Evolutionary conservation across 2,329 filamentous ascomycete genomes (phyloP).

Genomic region (Furcasterigmium sp.): DNA sequence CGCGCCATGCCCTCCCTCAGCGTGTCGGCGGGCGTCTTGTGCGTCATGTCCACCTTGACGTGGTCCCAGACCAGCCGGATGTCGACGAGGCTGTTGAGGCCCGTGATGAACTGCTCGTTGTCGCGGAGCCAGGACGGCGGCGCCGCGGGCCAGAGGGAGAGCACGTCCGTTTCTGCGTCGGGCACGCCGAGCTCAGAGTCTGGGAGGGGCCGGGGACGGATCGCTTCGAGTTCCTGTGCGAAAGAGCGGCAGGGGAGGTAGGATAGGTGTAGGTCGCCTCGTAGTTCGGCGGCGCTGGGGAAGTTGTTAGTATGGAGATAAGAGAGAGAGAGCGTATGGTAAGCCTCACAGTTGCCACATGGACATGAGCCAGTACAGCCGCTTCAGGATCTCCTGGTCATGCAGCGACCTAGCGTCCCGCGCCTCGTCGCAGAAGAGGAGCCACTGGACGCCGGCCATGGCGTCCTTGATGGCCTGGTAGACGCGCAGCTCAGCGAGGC

Average conservation of each 20-base stretch:
- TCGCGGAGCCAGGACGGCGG: constrained; percentile 24
- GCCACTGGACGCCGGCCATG: constrained; percentile 21
- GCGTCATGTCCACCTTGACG: constrained; percentile 12
- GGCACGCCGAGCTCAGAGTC: constrained; percentile 21
- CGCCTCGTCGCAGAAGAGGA: constrained; percentile 19
- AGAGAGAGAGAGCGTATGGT: constrained; percentile 16
- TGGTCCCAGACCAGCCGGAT: constrained; percentile 25
- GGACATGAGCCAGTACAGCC: constrained; percentile 27
- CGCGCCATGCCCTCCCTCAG: constrained; percentile 10
- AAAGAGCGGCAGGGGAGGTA: constrained; percentile 12
- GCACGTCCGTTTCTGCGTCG: constrained; percentile 8
- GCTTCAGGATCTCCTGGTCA: constrained; percentile 25
- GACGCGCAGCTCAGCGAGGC: constrained; percentile 8
- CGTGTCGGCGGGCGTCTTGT: constrained; percentile 12
- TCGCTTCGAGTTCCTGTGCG: constrained; percentile 15
- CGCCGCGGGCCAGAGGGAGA: constrained; percentile 3
- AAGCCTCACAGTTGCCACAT: constrained; percentile 12
- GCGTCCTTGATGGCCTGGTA: constrained; percentile 18
- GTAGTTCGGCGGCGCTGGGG: constrained; percentile 18
- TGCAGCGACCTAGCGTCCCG: constrained; percentile 12
- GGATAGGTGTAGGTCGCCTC: constrained; percentile 18
- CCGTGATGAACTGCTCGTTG: constrained; percentile 22
- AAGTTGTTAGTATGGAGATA: background rate
- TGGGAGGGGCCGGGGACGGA: constrained; percentile 19
- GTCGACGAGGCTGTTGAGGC: constrained; percentile 24